Base-by-base conservation (phyloP, 305 asterid species). In the Withania somnifera region DNA sequence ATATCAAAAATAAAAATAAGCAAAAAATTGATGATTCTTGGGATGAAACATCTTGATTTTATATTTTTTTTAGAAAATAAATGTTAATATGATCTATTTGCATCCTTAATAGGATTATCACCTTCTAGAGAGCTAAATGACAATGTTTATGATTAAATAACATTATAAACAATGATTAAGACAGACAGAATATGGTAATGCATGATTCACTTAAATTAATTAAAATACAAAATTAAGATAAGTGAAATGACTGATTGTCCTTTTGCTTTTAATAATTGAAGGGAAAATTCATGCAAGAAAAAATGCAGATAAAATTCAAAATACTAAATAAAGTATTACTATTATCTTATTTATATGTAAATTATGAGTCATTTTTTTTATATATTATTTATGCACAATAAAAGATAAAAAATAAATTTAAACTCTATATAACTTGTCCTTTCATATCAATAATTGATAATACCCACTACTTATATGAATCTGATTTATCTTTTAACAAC, bases 61-160 rank as follows among this genome's bases (percentile, higher is more conserved):
- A 20, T 9, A 14, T 20, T 36, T 34, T 34, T 66, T n/a, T 11
- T 17, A 68, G 77, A 68, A 68, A 68, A 68, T 68, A 6, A 13
- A 69, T 64, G 54, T 69, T 20, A 11, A n/a, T 69, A 40, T 20
- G 11, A 42, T 69, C n/a, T n/a, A n/a, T n/a, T 87, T 89, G 90
- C 87, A 84, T 28, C 78, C 91, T 81, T 86, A 89, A 76, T 89
- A 83, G 90, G 94, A 89, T 84, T 84, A 64, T 85, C 92, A 88
- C 88, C 83, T 83, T n/a, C 40, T 71, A 83, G 54, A 64, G 73
- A 26, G 78, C 42, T 4, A 32, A 28, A 5, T 73, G 80, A 52
- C 36, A 63, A 47, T 54, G 50, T 6, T 77, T 78, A 80, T 42
- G 50, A 36, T 17, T 13, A 81, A 56, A 6, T 22, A 54, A 50